Evolutionary conservation across 805 yeast species (phyloP).

Genomic region (Candida ponderosae): DNA sequence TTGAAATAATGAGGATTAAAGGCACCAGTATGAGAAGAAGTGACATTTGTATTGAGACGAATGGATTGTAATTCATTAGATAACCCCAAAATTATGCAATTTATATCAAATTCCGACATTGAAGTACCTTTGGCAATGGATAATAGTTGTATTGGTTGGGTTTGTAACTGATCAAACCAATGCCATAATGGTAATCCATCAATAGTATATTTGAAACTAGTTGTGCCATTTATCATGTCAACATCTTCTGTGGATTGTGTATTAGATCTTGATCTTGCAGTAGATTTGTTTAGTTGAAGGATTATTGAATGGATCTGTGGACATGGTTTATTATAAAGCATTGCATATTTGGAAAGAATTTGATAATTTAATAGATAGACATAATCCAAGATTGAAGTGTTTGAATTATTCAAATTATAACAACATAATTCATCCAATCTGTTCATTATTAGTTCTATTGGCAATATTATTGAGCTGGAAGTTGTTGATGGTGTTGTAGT

Average conservation of each 20-base stretch:
- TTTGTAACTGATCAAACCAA: background rate
- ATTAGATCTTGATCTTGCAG: too few species aligned
- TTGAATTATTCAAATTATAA: background rate
- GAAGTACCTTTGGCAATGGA: background rate
- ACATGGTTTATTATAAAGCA: background rate
- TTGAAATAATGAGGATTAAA: conserved; percentile 17
- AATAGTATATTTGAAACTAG: too few species aligned
- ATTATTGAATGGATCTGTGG: background rate
- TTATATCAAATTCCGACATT: conserved; percentile 21
- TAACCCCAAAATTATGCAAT: conserved; percentile 37
- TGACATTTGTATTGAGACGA: conserved; percentile 6
- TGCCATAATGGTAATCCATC: background rate
- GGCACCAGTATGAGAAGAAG: too few species aligned
- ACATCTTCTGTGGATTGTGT: too few species aligned
- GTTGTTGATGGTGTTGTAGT: conserved; percentile 2
- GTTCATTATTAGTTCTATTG: background rate
- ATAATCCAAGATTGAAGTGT: background rate
- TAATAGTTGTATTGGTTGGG: background rate
- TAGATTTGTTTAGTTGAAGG: too few species aligned
- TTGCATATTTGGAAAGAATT: background rate
- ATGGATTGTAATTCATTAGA: conserved; percentile 20
- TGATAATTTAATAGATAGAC: background rate
- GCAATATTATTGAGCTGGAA: background rate
- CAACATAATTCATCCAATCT: background rate
- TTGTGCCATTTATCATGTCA: too few species aligned